Conservation (phyloP, 805 yeast species). For the Candida tammaniensis region DNA sequence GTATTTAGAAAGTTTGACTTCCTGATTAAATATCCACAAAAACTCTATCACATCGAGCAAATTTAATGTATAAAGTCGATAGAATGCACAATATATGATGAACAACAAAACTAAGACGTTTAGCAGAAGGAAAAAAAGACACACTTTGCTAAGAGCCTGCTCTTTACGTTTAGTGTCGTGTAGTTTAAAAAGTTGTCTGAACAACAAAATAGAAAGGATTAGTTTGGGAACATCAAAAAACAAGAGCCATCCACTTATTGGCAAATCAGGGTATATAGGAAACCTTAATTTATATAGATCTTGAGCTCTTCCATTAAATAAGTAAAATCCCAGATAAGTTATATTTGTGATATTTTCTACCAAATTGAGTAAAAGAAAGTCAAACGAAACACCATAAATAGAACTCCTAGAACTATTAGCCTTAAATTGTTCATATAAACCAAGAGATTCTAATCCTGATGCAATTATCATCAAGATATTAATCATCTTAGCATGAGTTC, state of each 20-base stretch:
- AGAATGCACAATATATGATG: slow-evolving; percentile 9
- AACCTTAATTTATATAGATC: slow-evolving; percentile 5
- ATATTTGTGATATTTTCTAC: slow-evolving; percentile 4
- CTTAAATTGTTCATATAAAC: slow-evolving; percentile 6
- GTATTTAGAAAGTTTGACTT: slow-evolving; percentile 21
- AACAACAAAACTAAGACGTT: slow-evolving; percentile 1
- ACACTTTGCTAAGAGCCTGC: slow-evolving; percentile 7
- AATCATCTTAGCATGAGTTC: neutral
- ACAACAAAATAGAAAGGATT: slow-evolving; percentile 4
- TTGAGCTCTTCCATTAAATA: neutral
- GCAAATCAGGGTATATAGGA: slow-evolving; percentile 8
- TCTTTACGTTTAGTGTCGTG: slow-evolving; percentile 8
- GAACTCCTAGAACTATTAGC: slow-evolving; percentile 25
- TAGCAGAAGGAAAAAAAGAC: neutral
- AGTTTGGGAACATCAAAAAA: slow-evolving; percentile 1
- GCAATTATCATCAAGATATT: slow-evolving; percentile 5
- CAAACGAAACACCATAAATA: slow-evolving; percentile 38
- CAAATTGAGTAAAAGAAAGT: slow-evolving; percentile 20
- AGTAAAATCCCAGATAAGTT: slow-evolving; percentile 2
- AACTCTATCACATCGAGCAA: slow-evolving; percentile 41
- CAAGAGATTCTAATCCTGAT: slow-evolving; percentile 5
- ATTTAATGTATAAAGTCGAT: slow-evolving; percentile 5
- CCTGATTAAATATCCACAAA: slow-evolving; percentile 34
- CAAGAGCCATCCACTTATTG: neutral
- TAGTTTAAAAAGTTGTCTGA: slow-evolving; percentile 5